Percentiles rank a stretch among this genome's conserved stretches.
phyloP scores from a whole-genome alignment of 1,139 yeast species.

The Williopsis jadinii region DNA sequence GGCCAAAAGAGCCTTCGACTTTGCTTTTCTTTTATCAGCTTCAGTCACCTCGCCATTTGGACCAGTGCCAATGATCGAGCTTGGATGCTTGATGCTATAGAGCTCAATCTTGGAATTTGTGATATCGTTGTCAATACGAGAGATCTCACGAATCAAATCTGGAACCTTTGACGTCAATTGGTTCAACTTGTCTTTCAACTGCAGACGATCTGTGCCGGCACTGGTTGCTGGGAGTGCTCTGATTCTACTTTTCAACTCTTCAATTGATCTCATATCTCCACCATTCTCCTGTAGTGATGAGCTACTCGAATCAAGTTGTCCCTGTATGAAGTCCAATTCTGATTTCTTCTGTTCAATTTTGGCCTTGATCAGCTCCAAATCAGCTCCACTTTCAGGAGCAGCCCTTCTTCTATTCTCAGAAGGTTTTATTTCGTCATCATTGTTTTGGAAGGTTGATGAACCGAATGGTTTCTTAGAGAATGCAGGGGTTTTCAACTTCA shows the following conservation, averaged over 20 bases:
- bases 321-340: slow-evolving; percentile 32
- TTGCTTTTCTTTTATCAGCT: slow-evolving; percentile 70
- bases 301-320: slow-evolving; percentile 5
- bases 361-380: slow-evolving; percentile 12
- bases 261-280: slow-evolving; percentile 42
- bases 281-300: slow-evolving; percentile 15
- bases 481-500: slow-evolving; percentile 27
- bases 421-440: slow-evolving; percentile 29
- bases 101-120: slow-evolving; percentile 60
- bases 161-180: slow-evolving; percentile 69
- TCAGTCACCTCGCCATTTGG: slow-evolving; percentile 82
- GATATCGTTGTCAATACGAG: slow-evolving; percentile 61
- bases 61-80: slow-evolving; percentile 69
- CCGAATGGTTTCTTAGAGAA: slow-evolving; percentile 17
- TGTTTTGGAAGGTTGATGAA: slow-evolving; percentile 28
- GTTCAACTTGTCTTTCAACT: slow-evolving; percentile 26
- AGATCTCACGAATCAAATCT: slow-evolving; percentile 56
- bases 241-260: slow-evolving; percentile 56
- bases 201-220: slow-evolving; percentile 27
- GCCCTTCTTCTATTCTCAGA: slow-evolving; percentile 10
- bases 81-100: slow-evolving; percentile 62
- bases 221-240: slow-evolving; percentile 26
- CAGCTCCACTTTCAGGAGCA: slow-evolving; percentile 3
- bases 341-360: slow-evolving; percentile 52
- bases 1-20: slow-evolving; percentile 66